Conservation (phyloP, 805 yeast genomes). For the Lachancea sp. region DNA sequence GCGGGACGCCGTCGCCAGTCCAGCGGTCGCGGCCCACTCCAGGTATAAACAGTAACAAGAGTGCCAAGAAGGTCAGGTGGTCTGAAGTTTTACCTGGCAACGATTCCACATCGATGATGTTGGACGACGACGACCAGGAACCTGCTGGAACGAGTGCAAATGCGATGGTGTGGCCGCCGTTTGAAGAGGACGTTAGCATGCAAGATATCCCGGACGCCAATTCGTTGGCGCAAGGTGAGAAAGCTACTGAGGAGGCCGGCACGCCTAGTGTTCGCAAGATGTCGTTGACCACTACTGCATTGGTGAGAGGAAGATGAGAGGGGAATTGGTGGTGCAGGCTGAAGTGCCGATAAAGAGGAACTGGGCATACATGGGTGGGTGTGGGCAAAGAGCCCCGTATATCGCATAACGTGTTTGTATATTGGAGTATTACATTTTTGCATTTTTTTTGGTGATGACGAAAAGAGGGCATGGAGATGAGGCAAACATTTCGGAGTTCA, state of each 20-base stretch:
- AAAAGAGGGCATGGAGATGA: no score
- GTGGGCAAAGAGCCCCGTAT: no score
- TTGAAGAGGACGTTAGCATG: slow-evolving; percentile 10
- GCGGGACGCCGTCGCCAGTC: slow-evolving; percentile 7
- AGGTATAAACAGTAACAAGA: slow-evolving; percentile 11
- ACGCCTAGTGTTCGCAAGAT: slow-evolving; percentile 7
- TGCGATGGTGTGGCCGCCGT: not conserved
- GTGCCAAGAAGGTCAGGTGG: slow-evolving; percentile 43
- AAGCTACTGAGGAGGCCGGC: not conserved
- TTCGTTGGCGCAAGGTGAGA: not conserved
- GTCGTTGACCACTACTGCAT: slow-evolving; percentile 10
- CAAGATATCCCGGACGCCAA: slow-evolving; percentile 3
- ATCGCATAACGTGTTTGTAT: not conserved
- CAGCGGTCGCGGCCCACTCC: slow-evolving; percentile 1
- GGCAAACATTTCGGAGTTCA: no score
- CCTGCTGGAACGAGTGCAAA: not conserved
- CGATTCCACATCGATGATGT: slow-evolving; percentile 7
- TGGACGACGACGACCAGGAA: slow-evolving; percentile 7
- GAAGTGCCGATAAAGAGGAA: no score
- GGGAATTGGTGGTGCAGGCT: not conserved
- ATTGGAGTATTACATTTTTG: not conserved
- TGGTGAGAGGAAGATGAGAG: slow-evolving; percentile 3
- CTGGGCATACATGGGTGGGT: no score
- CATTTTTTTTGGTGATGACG: not conserved
- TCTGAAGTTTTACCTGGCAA: slow-evolving; percentile 19